Percentiles rank a stretch among this genome's conserved stretches.
phyloP scores from a whole-genome alignment of 176 grass and related monocot species.

The Zizania latifolia region DNA sequence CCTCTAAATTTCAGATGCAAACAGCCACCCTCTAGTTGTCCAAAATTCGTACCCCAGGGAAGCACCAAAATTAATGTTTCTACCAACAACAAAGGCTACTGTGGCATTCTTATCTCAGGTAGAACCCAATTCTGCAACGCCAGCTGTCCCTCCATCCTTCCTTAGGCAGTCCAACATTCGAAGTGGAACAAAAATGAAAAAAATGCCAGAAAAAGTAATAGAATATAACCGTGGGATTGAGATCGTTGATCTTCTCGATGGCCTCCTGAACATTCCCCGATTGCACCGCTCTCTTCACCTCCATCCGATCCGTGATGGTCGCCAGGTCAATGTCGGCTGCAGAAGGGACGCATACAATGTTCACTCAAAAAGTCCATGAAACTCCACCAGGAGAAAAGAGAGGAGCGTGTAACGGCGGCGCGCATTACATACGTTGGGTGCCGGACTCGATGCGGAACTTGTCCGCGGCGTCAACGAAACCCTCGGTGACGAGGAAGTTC shows the following conservation, averaged over 20 bases:
- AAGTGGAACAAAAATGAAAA: slow-evolving; percentile 4
- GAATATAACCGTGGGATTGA: slow-evolving; percentile 75
- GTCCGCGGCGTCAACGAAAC: slow-evolving; percentile 85
- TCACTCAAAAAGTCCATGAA: not conserved
- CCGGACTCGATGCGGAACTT: slow-evolving; percentile 92
- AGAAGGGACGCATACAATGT: not conserved
- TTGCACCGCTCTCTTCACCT: slow-evolving; percentile 81
- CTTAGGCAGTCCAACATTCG: not conserved
- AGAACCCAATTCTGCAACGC: not conserved
- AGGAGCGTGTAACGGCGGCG: not conserved
- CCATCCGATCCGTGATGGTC: slow-evolving; percentile 89
- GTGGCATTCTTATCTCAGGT: not conserved
- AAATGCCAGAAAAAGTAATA: not conserved
- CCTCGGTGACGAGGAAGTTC: slow-evolving; percentile 95
- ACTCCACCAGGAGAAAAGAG: too few species aligned
- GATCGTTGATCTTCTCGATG: slow-evolving; percentile 94
- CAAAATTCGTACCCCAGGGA: not conserved
- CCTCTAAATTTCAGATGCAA: not conserved
- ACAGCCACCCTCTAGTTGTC: not conserved
- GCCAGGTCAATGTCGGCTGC: slow-evolving; percentile 89
- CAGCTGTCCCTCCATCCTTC: not conserved
- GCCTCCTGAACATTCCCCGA: slow-evolving; percentile 96
- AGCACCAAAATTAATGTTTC: not conserved
- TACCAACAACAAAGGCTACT: not conserved
- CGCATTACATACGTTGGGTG: slow-evolving; percentile 59